Conservation (phyloP, 2,329 filamentous ascomycete species). For the Calonectria crousiana region DNA sequence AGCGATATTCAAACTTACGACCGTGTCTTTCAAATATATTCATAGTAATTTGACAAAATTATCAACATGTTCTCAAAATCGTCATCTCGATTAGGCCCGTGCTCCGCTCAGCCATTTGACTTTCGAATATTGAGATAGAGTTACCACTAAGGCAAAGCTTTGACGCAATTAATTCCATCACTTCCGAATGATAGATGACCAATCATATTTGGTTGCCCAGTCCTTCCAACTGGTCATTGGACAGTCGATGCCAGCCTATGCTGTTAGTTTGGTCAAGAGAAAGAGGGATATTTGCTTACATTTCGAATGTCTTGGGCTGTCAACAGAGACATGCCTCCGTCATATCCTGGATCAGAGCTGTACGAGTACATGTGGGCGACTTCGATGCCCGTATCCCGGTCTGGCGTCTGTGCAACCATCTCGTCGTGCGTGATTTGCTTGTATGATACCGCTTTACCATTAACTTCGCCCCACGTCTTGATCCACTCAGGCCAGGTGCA, state of each 20-base stretch:
- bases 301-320: slow-evolving; percentile 57
- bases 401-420: slow-evolving; percentile 52
- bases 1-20: neutral
- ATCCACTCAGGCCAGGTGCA: slow-evolving; percentile 62
- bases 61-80: neutral
- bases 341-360: slow-evolving; percentile 61
- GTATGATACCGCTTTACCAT: slow-evolving; percentile 51
- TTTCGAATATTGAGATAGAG: neutral
- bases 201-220: slow-evolving; percentile 20
- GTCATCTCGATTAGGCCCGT: neutral
- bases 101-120: neutral
- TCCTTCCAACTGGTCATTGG: slow-evolving; percentile 27
- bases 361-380: slow-evolving; percentile 61
- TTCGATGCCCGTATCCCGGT: slow-evolving; percentile 58
- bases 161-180: neutral
- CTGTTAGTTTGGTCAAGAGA: neutral
- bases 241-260: slow-evolving; percentile 21
- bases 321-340: slow-evolving; percentile 58
- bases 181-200: slow-evolving; percentile 10
- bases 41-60: neutral
- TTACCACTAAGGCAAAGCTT: neutral
- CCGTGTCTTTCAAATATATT: neutral
- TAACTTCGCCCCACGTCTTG: slow-evolving; percentile 54
- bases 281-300: slow-evolving; percentile 46
- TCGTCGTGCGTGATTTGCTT: slow-evolving; percentile 55